These are phyloP conservation scores for Aspergillus intermedius DNA, from an alignment of 2,329 filamentous ascomycete species.

Conservation along the genomic window DNA sequence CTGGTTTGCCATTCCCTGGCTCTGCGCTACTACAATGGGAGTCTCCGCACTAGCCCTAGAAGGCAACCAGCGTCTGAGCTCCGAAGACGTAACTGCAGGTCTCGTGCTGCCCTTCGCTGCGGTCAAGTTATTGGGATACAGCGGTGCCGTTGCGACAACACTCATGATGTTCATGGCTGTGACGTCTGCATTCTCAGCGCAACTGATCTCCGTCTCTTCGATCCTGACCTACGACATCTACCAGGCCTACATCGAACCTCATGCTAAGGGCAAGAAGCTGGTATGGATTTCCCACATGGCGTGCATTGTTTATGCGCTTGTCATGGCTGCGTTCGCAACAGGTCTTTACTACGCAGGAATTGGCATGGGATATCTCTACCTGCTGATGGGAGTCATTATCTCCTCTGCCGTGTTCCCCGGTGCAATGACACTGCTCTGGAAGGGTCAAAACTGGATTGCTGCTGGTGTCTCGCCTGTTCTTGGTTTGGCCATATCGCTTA, in stretches of 20 bases:
- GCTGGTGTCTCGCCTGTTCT: conserved; percentile 64
- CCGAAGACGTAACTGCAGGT: conserved; percentile 71
- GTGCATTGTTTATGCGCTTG: conserved; percentile 66
- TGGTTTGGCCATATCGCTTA: conserved; percentile 61
- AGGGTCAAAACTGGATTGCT: conserved; percentile 68
- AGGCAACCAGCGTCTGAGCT: conserved; percentile 63
- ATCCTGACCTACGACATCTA: conserved; percentile 88
- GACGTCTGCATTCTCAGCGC: conserved; percentile 73
- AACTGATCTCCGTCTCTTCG: conserved; percentile 79
- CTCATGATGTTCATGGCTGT: conserved; percentile 87
- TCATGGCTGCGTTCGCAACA: conserved; percentile 72
- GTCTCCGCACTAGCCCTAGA: conserved; percentile 75
- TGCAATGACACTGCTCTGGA: conserved; percentile 73
- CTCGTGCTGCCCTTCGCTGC: conserved; percentile 80
- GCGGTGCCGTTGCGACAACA: conserved; percentile 70
- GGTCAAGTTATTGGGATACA: conserved; percentile 72
- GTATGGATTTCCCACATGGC: conserved; percentile 73
- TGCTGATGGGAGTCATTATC: conserved; percentile 90
- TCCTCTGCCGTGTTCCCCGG: conserved; percentile 78
- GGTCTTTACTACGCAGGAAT: conserved; percentile 69
- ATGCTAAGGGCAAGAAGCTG: conserved; percentile 65
- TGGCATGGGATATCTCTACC: conserved; percentile 80
- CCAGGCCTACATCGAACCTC: conserved; percentile 76
- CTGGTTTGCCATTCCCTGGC: conserved; percentile 92
- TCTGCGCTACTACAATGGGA: conserved; percentile 83